phyloP scores from a whole-genome alignment of 768 basidiomycete species.

The Russula sp. region DNA sequence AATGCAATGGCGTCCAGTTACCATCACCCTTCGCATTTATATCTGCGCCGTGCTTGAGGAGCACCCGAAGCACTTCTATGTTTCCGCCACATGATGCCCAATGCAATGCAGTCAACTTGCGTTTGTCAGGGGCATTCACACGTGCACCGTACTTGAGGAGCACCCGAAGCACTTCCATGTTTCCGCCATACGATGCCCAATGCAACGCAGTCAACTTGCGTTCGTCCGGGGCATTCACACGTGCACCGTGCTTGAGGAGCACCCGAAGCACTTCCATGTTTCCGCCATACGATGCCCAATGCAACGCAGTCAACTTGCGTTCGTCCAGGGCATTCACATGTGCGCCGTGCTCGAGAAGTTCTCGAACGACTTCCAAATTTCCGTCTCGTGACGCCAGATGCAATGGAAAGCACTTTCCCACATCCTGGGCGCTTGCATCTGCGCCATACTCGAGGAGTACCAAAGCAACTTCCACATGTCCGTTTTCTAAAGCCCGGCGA shows the following conservation, averaged over 20 bases:
- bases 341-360: no score
- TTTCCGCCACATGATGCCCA: neutral
- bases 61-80: neutral
- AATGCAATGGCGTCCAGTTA: neutral
- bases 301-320: neutral
- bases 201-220: neutral
- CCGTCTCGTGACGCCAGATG: neutral
- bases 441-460: no score
- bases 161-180: neutral
- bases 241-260: neutral
- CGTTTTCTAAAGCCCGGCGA: no score
- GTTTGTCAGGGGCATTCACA: neutral
- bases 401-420: neutral
- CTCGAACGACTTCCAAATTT: neutral
- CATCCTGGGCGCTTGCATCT: no score
- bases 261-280: neutral
- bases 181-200: neutral
- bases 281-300: neutral
- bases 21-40: neutral
- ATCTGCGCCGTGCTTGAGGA: neutral
- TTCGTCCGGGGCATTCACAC: neutral
- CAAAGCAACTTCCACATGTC: no score
- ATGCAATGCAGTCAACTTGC: neutral
- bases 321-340: no score
- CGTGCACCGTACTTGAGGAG: neutral